Percentiles rank a stretch among this genome's conserved stretches.
Evolutionary conservation across 129 eudicot species (phyloP).

Genomic region (Centrapalus pauciflorus): DNA sequence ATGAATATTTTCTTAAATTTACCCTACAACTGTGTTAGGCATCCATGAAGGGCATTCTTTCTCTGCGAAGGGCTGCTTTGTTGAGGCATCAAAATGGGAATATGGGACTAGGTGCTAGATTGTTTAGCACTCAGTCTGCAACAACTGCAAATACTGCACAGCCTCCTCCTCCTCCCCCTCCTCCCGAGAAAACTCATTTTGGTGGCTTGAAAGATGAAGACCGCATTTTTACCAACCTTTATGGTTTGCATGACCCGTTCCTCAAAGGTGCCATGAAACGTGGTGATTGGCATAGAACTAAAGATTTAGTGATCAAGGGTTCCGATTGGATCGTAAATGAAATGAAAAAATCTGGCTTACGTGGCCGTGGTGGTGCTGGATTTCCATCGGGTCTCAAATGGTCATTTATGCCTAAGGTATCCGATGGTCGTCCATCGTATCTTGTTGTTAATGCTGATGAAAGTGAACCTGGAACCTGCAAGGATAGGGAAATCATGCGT

Average conservation of each 20-base stretch:
- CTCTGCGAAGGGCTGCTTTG: conserved; percentile 53
- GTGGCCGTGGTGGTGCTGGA: conserved; percentile 99
- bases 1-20: background rate
- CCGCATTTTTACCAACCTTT: conserved; percentile 90
- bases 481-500: conserved; percentile 92
- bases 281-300: conserved; percentile 96
- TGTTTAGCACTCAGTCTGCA: conserved; percentile 82
- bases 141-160: conserved; percentile 68
- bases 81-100: conserved; percentile 36
- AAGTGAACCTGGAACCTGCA: conserved; percentile 98
- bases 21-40: conserved; percentile 38
- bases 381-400: conserved; percentile 97
- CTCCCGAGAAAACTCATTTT: conserved; percentile 94
- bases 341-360: conserved; percentile 93
- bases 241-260: conserved; percentile 88
- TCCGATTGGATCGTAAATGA: conserved; percentile 93
- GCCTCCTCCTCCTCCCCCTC: conserved; percentile 62
- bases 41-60: conserved; percentile 72
- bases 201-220: conserved; percentile 98
- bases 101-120: conserved; percentile 44
- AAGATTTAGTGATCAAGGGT: conserved; percentile 89
- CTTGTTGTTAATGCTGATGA: conserved; percentile 99
- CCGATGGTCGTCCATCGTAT: conserved; percentile 94
- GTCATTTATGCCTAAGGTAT: conserved; percentile 95
- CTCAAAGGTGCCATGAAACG: conserved; percentile 98